Evolutionary conservation across 2,329 filamentous ascomycete species (phyloP).

Genomic region (Chaetomium olivaceum): DNA sequence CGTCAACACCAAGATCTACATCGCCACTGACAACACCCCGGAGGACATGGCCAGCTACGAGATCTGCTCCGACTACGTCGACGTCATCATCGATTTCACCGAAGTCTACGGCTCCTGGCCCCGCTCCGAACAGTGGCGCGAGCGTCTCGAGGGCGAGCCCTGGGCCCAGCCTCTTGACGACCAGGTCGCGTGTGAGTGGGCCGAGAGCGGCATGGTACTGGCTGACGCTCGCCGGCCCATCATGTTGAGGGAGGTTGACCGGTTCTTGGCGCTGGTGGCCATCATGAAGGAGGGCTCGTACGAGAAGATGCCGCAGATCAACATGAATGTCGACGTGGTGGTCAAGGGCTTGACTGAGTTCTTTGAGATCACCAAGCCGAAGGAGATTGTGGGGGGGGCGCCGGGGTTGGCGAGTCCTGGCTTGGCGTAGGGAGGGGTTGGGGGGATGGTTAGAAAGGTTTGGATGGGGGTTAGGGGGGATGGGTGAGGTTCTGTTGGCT

Average conservation of each 20-base stretch:
- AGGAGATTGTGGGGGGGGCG: slow-evolving; percentile 18
- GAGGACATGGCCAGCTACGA: slow-evolving; percentile 96
- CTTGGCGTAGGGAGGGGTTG: slow-evolving; percentile 4
- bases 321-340: slow-evolving; percentile 83
- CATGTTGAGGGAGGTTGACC: slow-evolving; percentile 68
- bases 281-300: slow-evolving; percentile 85
- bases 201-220: slow-evolving; percentile 68
- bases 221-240: slow-evolving; percentile 65
- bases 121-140: slow-evolving; percentile 56
- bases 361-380: slow-evolving; percentile 69
- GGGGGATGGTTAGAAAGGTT: background rate
- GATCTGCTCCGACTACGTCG: slow-evolving; percentile 97
- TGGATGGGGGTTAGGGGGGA: background rate
- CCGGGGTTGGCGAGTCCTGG: slow-evolving; percentile 10
- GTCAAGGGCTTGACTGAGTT: slow-evolving; percentile 78
- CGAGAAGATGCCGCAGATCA: slow-evolving; percentile 80
- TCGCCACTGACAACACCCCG: slow-evolving; percentile 90
- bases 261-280: slow-evolving; percentile 77
- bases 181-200: slow-evolving; percentile 65
- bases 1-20: slow-evolving; percentile 97
- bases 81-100: slow-evolving; percentile 95
- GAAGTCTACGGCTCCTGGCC: slow-evolving; percentile 86
- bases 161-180: slow-evolving; percentile 64
- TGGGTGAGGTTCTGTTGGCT: background rate
- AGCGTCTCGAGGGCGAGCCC: slow-evolving; percentile 58